Conservation (phyloP, 2,329 filamentous ascomycete species). For the Xylaria sp. region DNA sequence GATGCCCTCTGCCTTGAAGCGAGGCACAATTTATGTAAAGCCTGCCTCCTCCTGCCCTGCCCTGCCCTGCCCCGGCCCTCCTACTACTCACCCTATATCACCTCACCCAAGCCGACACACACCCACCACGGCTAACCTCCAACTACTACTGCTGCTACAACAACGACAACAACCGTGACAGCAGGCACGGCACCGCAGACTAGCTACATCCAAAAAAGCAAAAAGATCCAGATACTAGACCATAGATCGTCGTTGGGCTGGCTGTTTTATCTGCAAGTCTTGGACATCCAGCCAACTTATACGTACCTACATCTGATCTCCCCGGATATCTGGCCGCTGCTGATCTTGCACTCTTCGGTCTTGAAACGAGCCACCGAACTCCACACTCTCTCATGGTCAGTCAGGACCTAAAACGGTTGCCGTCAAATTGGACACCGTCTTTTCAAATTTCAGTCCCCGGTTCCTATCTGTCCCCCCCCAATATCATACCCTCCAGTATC, state of each 20-base stretch:
- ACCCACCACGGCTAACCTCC: no score
- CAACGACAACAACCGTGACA: background rate
- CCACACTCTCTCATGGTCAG: slow-evolving; percentile 40
- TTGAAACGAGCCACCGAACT: slow-evolving; percentile 42
- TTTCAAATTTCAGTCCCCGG: slow-evolving; percentile 35
- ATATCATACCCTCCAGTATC: slow-evolving; percentile 34
- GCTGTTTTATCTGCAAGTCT: slow-evolving; percentile 24
- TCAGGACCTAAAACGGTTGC: slow-evolving; percentile 40
- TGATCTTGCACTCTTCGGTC: slow-evolving; percentile 42
- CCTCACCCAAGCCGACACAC: background rate
- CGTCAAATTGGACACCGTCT: slow-evolving; percentile 41
- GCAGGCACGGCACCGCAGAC: background rate
- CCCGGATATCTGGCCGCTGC: slow-evolving; percentile 38
- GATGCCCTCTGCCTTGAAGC: slow-evolving; percentile 19
- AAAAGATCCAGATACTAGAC: background rate
- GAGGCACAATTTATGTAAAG: slow-evolving; percentile 34
- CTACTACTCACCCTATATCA: slow-evolving; percentile 12
- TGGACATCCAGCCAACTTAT: slow-evolving; percentile 22
- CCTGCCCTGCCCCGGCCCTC: slow-evolving; percentile 17
- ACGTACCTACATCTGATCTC: slow-evolving; percentile 34
- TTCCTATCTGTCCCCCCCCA: slow-evolving; percentile 34
- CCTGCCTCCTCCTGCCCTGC: slow-evolving; percentile 17
- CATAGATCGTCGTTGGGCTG: slow-evolving; percentile 16
- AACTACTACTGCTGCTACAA: background rate
- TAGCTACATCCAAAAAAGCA: slow-evolving; percentile 3